Conservation (phyloP, 2,329 filamentous ascomycete genomes). For the Colletotrichum sp. region DNA sequence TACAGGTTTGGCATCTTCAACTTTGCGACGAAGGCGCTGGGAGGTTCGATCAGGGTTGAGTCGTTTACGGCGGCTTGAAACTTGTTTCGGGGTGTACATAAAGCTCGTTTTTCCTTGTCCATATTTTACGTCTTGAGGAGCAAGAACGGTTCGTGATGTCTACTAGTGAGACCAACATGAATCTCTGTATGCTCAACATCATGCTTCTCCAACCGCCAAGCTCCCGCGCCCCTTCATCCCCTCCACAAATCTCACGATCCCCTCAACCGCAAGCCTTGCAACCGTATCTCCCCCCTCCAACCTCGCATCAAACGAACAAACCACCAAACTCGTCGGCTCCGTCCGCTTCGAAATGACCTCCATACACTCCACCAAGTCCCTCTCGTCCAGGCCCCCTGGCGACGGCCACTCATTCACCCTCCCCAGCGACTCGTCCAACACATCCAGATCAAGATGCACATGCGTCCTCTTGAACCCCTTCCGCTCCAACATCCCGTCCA, state of each 20-base stretch:
- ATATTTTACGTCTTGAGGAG: no score
- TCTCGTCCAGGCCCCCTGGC: not conserved
- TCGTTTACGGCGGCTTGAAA: constrained; percentile 24
- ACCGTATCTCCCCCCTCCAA: not conserved
- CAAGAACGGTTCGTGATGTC: no score
- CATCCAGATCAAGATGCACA: not conserved
- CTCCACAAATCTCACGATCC: not conserved
- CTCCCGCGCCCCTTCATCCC: not conserved
- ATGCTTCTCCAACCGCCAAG: rapidly evolving
- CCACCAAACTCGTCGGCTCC: not conserved
- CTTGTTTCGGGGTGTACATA: not conserved
- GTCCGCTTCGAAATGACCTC: not conserved
- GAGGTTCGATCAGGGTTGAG: constrained; percentile 39
- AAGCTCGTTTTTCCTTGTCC: no score
- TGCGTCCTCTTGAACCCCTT: not conserved
- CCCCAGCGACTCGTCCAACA: not conserved
- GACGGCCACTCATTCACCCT: not conserved
- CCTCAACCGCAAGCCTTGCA: not conserved
- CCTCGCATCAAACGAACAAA: not conserved
- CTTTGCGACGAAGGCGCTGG: constrained; percentile 47
- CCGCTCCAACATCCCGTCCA: not conserved
- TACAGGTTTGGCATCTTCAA: constrained; percentile 57
- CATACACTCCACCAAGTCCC: not conserved
- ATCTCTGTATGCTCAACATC: not conserved
- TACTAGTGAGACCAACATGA: no score